Conservation (phyloP, 805 yeast genomes). For the Tetrapisispora iriomotensis region DNA sequence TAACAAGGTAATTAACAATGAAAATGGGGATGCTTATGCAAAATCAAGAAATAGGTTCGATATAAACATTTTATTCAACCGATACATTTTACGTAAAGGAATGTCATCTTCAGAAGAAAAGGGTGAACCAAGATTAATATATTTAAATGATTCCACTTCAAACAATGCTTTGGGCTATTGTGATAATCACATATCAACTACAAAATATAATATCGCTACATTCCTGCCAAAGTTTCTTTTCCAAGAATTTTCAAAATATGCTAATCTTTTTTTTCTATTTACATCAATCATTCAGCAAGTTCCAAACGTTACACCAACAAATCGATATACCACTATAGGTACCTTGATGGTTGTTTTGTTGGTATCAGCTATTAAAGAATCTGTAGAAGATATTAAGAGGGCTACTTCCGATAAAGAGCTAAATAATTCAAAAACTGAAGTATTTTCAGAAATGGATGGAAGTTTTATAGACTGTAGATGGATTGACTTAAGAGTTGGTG, state of each 20-base stretch:
- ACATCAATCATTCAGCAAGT: constrained; percentile 95
- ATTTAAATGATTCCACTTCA: constrained; percentile 50
- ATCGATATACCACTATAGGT: constrained; percentile 89
- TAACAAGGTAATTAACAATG: constrained; percentile 14
- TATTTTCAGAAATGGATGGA: constrained; percentile 51
- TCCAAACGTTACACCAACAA: constrained; percentile 93
- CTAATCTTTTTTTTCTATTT: constrained; percentile 85
- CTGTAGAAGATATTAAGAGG: constrained; percentile 84
- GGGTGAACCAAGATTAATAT: constrained; percentile 54
- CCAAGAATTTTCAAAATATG: constrained; percentile 95
- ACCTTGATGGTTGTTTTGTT: constrained; percentile 75
- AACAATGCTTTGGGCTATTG: constrained; percentile 50
- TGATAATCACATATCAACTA: constrained; percentile 86
- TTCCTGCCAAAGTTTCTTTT: constrained; percentile 89
- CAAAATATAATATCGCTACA: constrained; percentile 89
- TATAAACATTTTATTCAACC: constrained; percentile 32
- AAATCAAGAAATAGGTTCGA: constrained; percentile 30
- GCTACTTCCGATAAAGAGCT: constrained; percentile 80
- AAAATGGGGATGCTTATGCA: constrained; percentile 19
- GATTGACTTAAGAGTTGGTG: constrained; percentile 88
- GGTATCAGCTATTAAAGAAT: constrained; percentile 89
- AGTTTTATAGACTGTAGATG: constrained; percentile 60
- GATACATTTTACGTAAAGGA: constrained; percentile 27
- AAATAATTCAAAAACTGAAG: constrained; percentile 65
- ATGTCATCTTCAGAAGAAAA: constrained; percentile 2